Conservation (phyloP, 208 protist genomes). For the Acanthamoeba triangularis region DNA sequence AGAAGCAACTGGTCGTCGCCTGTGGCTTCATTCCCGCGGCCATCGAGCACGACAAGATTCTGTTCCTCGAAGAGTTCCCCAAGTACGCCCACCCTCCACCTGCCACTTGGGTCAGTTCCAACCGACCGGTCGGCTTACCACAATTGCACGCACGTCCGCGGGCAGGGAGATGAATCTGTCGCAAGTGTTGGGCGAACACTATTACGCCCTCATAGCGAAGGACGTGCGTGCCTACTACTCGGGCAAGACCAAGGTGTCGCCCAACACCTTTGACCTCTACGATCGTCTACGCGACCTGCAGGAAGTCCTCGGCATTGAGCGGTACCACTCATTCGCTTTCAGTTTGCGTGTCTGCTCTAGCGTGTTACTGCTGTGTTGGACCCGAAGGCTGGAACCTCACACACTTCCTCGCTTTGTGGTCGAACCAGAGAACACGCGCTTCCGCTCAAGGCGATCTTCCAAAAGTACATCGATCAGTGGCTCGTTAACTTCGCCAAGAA, state of each 20-base stretch:
- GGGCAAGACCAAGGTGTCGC: constrained; percentile 22
- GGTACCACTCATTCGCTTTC: too few relatives aligned
- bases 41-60: constrained; percentile 52
- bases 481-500: constrained; percentile 65
- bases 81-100: background rate
- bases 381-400: background rate
- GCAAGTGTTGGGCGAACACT: constrained; percentile 25
- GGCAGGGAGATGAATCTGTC: constrained; percentile 26
- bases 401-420: background rate
- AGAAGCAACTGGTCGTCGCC: constrained; percentile 53
- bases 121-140: background rate
- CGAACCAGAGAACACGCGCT: constrained; percentile 14
- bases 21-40: constrained; percentile 64
- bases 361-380: too few relatives aligned
- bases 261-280: constrained; percentile 68
- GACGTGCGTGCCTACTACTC: constrained; percentile 44
- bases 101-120: background rate
- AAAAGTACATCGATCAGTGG: constrained; percentile 68
- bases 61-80: constrained; percentile 62
- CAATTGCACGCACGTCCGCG: background rate
- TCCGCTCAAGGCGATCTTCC: constrained; percentile 44
- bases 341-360: too few relatives aligned
- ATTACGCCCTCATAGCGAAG: constrained; percentile 20
- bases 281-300: constrained; percentile 45
- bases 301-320: constrained; percentile 32